Base-by-base conservation (phyloP, 306 rosid genomes). In the Senna siamea region DNA sequence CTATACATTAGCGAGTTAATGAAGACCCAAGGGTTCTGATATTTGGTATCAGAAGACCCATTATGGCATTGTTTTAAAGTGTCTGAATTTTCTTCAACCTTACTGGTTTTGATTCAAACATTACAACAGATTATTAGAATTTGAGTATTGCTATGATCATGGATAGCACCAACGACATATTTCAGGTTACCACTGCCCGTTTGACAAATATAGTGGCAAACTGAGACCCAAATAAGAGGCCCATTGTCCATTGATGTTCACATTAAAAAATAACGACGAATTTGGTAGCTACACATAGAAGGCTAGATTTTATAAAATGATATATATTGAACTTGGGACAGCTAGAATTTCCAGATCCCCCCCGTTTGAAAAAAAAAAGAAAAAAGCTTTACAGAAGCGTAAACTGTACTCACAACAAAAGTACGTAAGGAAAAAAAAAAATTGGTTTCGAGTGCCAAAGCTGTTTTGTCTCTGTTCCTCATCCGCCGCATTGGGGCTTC, bases 391-490 rank as follows among this genome's bases (percentile, higher is more conserved):
- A 30, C 7, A 47, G 18, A 4, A 15, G 43, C 38, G 22, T 41
- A 23, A 23, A 43, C 23, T 43, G 40, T 65, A 26, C 19, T 4
- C 26, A 9, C 4, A 4, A 18, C 17, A 6, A 54, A 54, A 13
- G 7, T 2, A 56, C 34, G n/a, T 5, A 0, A 4, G 6, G 11
- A 62, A 32, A 10, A 59, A 5, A 18, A 37, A 35, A 15, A 19
- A 22, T 38, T n/a, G n/a, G 57, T 22, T 11, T 4, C 2, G 8
- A 59, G 58, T 34, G 14, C 64, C 64, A 48, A 69, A 22, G 50
- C 9, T 18, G 43, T 38, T n/a, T n/a, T 51, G 35, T 68, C 54
- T 74, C 46, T 43, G 37, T 74, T 70, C 35, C 15, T 30, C 63
- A 53, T 47, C 22, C 2, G 55, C 62, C 60, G 32, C 73, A 68